Evolutionary conservation across 2,329 filamentous ascomycete genomes (phyloP).

Genomic region (Knoxdaviesia proteae): DNA sequence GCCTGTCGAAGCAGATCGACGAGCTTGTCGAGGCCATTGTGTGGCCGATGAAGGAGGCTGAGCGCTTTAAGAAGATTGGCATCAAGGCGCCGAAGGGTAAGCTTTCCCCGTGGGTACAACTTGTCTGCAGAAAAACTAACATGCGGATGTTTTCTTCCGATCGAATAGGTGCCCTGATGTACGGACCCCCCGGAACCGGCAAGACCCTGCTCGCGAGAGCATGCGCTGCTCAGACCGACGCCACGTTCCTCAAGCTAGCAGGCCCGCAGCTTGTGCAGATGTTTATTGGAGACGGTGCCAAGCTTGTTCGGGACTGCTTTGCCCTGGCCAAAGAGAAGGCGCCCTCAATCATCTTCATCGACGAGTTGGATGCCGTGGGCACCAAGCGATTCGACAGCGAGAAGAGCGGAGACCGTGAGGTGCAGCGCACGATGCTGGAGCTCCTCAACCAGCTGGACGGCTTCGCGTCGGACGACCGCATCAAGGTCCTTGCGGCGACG

Average conservation of each 20-base stretch:
- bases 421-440: conserved; percentile 97
- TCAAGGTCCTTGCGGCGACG: conserved; percentile 88
- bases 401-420: conserved; percentile 93
- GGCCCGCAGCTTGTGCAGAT: conserved; percentile 96
- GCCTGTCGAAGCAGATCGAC: conserved; percentile 95
- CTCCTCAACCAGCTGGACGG: conserved; percentile 95
- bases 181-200: conserved; percentile 76
- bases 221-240: conserved; percentile 92
- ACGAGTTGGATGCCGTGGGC: conserved; percentile 93
- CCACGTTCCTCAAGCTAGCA: conserved; percentile 94
- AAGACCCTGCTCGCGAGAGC: conserved; percentile 87
- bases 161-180: conserved; percentile 75
- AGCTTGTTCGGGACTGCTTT: conserved; percentile 93
- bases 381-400: conserved; percentile 98
- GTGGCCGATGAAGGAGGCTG: conserved; percentile 99
- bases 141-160: conserved; percentile 4
- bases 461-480: conserved; percentile 88
- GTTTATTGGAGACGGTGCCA: conserved; percentile 98
- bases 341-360: conserved; percentile 97
- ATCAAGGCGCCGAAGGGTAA: conserved; percentile 98
- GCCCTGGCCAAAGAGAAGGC: conserved; percentile 97
- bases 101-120: conserved; percentile 7
- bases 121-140: not conserved
- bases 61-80: conserved; percentile 97
- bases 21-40: conserved; percentile 96